Base-by-base conservation (phyloP, 441 rosid species). In the Gossypium armourianum region DNA sequence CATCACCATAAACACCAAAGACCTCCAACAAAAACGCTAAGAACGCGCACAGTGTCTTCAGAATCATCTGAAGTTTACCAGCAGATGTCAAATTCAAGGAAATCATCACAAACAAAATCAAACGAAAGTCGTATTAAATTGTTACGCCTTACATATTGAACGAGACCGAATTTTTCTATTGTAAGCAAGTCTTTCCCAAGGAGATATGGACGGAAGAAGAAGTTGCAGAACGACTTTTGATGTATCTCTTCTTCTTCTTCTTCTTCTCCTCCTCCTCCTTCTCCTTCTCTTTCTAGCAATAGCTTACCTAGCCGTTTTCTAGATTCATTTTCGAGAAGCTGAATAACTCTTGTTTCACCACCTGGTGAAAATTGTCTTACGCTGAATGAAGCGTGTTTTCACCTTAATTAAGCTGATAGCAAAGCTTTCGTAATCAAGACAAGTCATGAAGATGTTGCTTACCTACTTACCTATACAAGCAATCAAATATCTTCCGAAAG, bases 391-490 rank as follows among this genome's bases (percentile, higher is more conserved):
- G 16, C 66, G 17, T 62, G 50, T 62, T 61, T 60, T 61, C 23
- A 0, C 2, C 2, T 4, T 23, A 4, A 32, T 32, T 32, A 7
- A 32, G 43, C 43, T 32, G 9, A 32, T 32, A 32, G 9, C 43
- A 32, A 32, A 32, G 10, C 2, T 7, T 32, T 32, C 9, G 43
- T 32, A 32, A 32, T 32, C 43, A 32, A 32, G 43, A 32, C 16
- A 13, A 50, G 20, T 45, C 19, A 52, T 16, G 47, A 67, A 68
- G 36, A 2, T 40, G 49, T 2, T 68, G 53, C 17, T 79, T 82
- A 92, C 96, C 96, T n/a, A 93, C 17, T 78, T 81, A 92, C 97
- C 98, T n/a, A 93, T 84, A 78, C 97, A 93, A 54, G 98, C 94
- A 70, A 93, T 82, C 85, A 93, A 81, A 78, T 89, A 91, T 75